A percentile compares a stretch with the other conserved stretches of the same genome.
These are phyloP conservation scores for Knufia petricola DNA, from an alignment of 2,329 filamentous ascomycete species.

Conservation along the genomic window DNA sequence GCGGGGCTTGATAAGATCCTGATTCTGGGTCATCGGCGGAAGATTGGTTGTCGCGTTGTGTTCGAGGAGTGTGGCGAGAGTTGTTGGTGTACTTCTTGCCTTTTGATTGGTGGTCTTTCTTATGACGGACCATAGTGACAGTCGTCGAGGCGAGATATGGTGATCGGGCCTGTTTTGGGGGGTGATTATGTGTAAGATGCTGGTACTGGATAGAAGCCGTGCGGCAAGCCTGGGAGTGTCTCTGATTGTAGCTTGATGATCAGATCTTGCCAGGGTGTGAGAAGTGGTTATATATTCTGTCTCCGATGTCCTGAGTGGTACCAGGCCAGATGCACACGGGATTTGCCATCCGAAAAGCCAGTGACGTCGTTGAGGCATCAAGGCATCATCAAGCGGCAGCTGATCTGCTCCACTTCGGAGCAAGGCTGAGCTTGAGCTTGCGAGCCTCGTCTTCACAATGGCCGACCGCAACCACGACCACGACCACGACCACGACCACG, in stretches of 20 bases:
- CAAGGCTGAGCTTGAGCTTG: neutral
- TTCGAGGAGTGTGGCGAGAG: slow-evolving; percentile 45
- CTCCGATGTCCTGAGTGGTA: no score
- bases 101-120: slow-evolving; percentile 67
- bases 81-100: slow-evolving; percentile 61
- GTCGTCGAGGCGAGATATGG: neutral
- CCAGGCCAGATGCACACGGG: no score
- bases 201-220: no score
- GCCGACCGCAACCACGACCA: no score
- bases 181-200: no score
- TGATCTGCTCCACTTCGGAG: no score
- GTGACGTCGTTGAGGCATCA: neutral
- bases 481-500: neutral
- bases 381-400: neutral
- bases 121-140: slow-evolving; percentile 75
- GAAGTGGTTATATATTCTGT: no score
- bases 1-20: slow-evolving; percentile 29
- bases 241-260: no score
- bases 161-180: no score
- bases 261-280: no score
- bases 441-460: neutral
- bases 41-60: slow-evolving; percentile 29
- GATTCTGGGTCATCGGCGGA: slow-evolving; percentile 30
- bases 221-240: no score
- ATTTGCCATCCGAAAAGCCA: neutral